These are phyloP conservation scores for Fusarium kyushuense DNA, from an alignment of 2,329 filamentous ascomycete species.

Conservation along the genomic window DNA sequence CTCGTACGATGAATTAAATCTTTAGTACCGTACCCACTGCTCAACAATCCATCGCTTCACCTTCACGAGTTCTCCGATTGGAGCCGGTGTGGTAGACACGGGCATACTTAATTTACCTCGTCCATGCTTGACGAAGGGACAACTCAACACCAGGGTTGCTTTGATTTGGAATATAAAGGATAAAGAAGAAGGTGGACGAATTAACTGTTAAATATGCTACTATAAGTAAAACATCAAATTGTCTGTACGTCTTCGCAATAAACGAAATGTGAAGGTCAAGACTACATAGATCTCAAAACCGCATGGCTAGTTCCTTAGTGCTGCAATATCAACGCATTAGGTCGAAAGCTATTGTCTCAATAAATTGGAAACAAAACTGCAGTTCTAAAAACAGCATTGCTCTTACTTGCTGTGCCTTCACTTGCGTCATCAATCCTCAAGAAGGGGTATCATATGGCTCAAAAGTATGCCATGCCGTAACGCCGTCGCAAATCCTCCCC, in stretches of 20 bases:
- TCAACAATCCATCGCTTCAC: slow-evolving; percentile 19
- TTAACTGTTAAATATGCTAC: background rate
- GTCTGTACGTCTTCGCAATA: background rate
- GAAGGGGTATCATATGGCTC: slow-evolving; percentile 39
- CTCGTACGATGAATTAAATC: slow-evolving; percentile 37
- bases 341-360: background rate
- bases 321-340: background rate
- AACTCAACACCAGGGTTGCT: background rate
- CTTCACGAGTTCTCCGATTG: slow-evolving; percentile 3
- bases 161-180: background rate
- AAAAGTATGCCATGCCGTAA: slow-evolving; percentile 35
- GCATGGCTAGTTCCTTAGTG: too few relatives aligned
- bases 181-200: too few relatives aligned
- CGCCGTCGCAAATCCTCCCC: slow-evolving; percentile 23
- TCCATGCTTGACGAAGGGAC: background rate
- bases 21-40: slow-evolving; percentile 27
- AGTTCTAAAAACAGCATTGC: background rate
- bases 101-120: background rate
- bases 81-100: background rate
- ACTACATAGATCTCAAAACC: background rate
- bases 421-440: slow-evolving; percentile 21
- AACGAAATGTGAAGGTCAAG: background rate
- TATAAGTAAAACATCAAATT: background rate
- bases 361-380: background rate
- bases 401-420: background rate